A percentile compares a stretch with the other conserved stretches of the same genome.
Conservation (phyloP, 495 filamentous ascomycete species). For the Penicillium simplicissimum region DNA sequence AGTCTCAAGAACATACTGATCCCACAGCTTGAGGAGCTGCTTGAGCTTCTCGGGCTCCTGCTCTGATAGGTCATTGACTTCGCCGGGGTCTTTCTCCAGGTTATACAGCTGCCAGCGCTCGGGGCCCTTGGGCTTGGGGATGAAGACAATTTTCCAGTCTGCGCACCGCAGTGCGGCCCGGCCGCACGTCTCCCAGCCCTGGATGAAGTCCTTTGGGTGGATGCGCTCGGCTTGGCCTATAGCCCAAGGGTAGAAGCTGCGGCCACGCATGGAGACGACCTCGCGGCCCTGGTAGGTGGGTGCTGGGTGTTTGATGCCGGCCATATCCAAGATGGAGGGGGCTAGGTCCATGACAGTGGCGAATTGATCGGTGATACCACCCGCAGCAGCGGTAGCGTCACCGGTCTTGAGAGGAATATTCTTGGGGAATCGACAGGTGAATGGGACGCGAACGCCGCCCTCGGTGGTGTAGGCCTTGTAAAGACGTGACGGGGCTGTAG, state of each 20-base stretch:
- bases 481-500: constrained; percentile 61
- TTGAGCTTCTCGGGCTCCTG: constrained; percentile 57
- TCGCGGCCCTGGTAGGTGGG: constrained; percentile 57
- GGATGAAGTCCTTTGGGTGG: constrained; percentile 49
- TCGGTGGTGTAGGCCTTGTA: constrained; percentile 66
- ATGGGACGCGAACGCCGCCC: constrained; percentile 60
- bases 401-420: constrained; percentile 25
- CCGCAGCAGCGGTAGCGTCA: constrained; percentile 22
- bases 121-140: constrained; percentile 50
- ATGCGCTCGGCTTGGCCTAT: constrained; percentile 36
- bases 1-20: constrained; percentile 61
- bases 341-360: constrained; percentile 66
- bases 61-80: constrained; percentile 60
- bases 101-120: constrained; percentile 53
- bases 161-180: constrained; percentile 46
- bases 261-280: constrained; percentile 61
- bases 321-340: constrained; percentile 62
- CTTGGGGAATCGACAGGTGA: constrained; percentile 52
- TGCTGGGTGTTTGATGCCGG: constrained; percentile 58
- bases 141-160: constrained; percentile 53
- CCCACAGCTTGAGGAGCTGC: constrained; percentile 53
- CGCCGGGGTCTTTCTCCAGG: constrained; percentile 44
- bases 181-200: constrained; percentile 51
- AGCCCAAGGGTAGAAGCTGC: constrained; percentile 47
- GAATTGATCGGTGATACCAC: constrained; percentile 55